Evolutionary conservation across 305 asterid species (phyloP).

Genomic region (Salvia sclarea): DNA sequence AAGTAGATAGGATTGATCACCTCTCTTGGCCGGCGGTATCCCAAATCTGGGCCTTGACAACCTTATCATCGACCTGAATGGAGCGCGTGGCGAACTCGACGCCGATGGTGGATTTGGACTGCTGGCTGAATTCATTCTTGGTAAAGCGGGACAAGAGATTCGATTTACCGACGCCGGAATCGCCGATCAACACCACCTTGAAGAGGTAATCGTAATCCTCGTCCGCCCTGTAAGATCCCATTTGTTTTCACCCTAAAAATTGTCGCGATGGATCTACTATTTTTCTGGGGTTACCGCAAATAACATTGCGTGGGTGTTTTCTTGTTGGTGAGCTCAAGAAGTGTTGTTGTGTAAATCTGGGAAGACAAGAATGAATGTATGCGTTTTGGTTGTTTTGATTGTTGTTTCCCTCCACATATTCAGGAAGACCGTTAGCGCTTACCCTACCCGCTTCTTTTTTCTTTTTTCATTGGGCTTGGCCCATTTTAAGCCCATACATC

Average conservation of each 20-base stretch:
- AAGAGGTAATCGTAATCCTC: constrained; percentile 89
- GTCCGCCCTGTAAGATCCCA: constrained; percentile 79
- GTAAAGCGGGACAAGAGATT: constrained; percentile 74
- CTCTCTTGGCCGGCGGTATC: constrained; percentile 95
- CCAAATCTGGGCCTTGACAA: constrained; percentile 94
- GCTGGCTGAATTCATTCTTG: constrained; percentile 78
- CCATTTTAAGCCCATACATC: background rate
- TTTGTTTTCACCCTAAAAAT: constrained; percentile 11
- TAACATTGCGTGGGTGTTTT: background rate
- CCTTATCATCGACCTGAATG: constrained; percentile 76
- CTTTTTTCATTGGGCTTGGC: background rate
- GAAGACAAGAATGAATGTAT: constrained; percentile 2
- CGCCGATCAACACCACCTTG: constrained; percentile 85
- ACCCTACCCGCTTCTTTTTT: background rate
- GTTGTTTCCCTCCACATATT: constrained; percentile 38
- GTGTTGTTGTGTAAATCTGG: background rate
- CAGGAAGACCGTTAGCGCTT: constrained; percentile 32
- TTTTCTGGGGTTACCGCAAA: background rate
- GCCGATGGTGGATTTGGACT: constrained; percentile 82
- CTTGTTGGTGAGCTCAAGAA: constrained; percentile 20
- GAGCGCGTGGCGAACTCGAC: constrained; percentile 86
- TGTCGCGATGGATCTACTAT: background rate
- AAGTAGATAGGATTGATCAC: constrained; percentile 24
- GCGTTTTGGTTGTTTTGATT: constrained; percentile 22
- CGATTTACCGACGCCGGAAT: constrained; percentile 88